phyloP scores from a whole-genome alignment of 2,329 filamentous ascomycete genomes.

The Pseudonectria buxi region DNA sequence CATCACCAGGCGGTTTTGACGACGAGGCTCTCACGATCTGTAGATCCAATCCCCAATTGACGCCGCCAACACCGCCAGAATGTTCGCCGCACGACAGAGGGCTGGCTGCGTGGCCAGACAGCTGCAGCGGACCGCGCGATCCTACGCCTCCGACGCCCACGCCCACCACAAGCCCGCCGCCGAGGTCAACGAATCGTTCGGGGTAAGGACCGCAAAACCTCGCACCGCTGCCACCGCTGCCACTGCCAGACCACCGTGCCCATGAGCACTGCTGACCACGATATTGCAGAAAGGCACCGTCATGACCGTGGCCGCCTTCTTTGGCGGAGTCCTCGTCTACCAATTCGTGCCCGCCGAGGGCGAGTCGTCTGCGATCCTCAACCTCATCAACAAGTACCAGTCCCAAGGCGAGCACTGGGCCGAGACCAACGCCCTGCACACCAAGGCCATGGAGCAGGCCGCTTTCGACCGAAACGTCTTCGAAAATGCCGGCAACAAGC shows the following conservation, averaged over 20 bases:
- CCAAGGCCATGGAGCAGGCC: conserved; percentile 47
- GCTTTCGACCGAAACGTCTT: conserved; percentile 52
- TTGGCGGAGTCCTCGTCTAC: conserved; percentile 40
- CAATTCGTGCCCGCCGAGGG: conserved; percentile 44
- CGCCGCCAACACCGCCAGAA: conserved; percentile 25
- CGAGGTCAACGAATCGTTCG: conserved; percentile 47
- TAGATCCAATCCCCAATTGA: conserved; percentile 25
- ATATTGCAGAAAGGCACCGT: conserved; percentile 42
- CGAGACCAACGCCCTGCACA: conserved; percentile 46
- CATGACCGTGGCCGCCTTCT: conserved; percentile 37
- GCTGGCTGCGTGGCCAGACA: conserved; percentile 32
- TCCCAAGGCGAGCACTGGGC: conserved; percentile 45
- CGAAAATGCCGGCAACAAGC: conserved; percentile 36
- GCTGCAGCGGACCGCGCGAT: conserved; percentile 35
- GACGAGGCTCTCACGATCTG: conserved; percentile 14
- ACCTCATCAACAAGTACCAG: conserved; percentile 40
- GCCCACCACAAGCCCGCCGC: conserved; percentile 40
- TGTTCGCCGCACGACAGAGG: conserved; percentile 41
- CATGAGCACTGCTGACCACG: conserved; percentile 7
- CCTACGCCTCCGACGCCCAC: conserved; percentile 49
- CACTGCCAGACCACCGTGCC: conserved; percentile 2
- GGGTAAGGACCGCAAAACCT: conserved; percentile 39
- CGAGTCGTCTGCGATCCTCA: conserved; percentile 40
- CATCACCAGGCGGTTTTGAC: conserved; percentile 17
- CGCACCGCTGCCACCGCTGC: conserved; percentile 5